Base-by-base conservation (phyloP, 1,139 yeast genomes). In the Saccharomyces hybrid region DNA sequence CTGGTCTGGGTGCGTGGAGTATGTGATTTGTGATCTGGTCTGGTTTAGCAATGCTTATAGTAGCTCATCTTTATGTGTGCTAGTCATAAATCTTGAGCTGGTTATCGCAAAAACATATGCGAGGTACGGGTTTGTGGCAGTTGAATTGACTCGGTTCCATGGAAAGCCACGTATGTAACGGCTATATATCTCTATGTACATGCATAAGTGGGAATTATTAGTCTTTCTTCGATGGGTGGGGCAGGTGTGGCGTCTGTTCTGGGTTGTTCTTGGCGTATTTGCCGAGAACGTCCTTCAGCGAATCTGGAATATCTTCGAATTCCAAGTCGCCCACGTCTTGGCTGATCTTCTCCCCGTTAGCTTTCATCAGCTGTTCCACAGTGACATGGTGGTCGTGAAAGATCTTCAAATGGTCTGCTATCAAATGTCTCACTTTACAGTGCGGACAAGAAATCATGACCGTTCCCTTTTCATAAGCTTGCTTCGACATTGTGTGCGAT, bases 371-470 rank as follows among this genome's bases (percentile, higher is more conserved):
- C 53, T 90, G 96, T 65, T 89, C 89, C 47, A 93, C 73, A n/a
- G 87, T 88, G 64, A 88, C 80, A 20, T 57, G 58, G 38, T 81
- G 75, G 66, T 91, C 96, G 14, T 84, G 81, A 66, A 91, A 90
- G 51, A 93, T 88, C 71, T 74, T 88, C 62, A 93, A 76, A 70
- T 91, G 96, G 67, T 93, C 99, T 0, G 98, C 96, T 53, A 93
- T 91, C 64, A 93, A 74, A 66, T 93, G 99, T 59, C 97, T 80
- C 66, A 80, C 83, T 61, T 86, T 80, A 70, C 99, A 91, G 9
- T 90, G 87, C 0, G 98, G 98, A 66, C 98, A 93, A 65, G 89
- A 91, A 42, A 93, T 85, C 54, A 89, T 73, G 3, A 93, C 96
- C 0, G 96, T 84, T 1, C 99, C 99, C 28, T 78, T 76, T 26